A percentile compares a stretch with the other conserved stretches of the same genome.
Conservation (phyloP, 2,329 filamentous ascomycete genomes). For the Diaporthe longicolla region DNA sequence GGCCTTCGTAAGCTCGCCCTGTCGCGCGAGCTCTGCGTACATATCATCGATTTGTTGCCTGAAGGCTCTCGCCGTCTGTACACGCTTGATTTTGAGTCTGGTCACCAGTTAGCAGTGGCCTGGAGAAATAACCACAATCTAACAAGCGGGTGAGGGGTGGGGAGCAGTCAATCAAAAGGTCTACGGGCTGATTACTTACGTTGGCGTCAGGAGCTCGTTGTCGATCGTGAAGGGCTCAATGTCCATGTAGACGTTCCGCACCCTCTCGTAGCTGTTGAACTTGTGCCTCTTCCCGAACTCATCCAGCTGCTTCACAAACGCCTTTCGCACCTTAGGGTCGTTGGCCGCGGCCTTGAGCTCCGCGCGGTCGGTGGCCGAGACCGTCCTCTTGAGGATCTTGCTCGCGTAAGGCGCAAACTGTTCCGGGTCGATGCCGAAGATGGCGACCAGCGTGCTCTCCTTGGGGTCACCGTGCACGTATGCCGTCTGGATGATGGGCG, state of each 20-base stretch:
- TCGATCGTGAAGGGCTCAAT: conserved; percentile 94
- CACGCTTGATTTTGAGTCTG: conserved; percentile 73
- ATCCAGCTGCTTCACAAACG: conserved; percentile 84
- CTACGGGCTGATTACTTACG: conserved; percentile 70
- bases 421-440: conserved; percentile 91
- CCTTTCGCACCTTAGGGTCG: conserved; percentile 79
- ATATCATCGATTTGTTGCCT: conserved; percentile 67
- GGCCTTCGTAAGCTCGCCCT: conserved; percentile 54
- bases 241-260: conserved; percentile 80
- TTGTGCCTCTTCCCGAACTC: conserved; percentile 85
- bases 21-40: conserved; percentile 67
- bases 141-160: background rate
- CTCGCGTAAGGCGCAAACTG: conserved; percentile 85
- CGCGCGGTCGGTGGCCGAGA: conserved; percentile 74
- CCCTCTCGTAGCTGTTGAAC: conserved; percentile 91
- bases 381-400: conserved; percentile 78
- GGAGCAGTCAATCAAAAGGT: background rate
- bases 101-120: conserved; percentile 36
- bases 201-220: conserved; percentile 90
- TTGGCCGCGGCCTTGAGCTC: conserved; percentile 77
- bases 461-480: conserved; percentile 93
- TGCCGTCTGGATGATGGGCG: conserved; percentile 81
- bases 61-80: conserved; percentile 68
- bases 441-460: conserved; percentile 84
- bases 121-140: background rate